Evolutionary conservation across 352 stramenopile genomes (phyloP).

Genomic region (Thalassiosira mediterranea): DNA sequence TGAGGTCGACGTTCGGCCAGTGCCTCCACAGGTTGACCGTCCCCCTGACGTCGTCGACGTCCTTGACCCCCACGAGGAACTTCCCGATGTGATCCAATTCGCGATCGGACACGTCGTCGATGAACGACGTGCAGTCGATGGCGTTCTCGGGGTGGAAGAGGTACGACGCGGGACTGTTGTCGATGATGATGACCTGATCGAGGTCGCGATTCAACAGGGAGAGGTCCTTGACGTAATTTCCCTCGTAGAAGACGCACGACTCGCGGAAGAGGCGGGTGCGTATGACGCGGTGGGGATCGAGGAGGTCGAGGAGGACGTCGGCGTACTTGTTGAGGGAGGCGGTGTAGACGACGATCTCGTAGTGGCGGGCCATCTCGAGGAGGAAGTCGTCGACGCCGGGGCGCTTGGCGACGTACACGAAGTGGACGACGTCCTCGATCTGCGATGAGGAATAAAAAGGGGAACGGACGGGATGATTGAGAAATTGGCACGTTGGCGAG

Average conservation of each 20-base stretch:
- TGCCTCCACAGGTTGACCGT: slow-evolving; percentile 71
- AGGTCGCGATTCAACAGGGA: slow-evolving; percentile 92
- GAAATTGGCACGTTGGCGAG: too few relatives aligned
- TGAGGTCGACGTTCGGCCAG: slow-evolving; percentile 70
- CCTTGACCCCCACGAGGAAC: slow-evolving; percentile 73
- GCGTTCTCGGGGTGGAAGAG: slow-evolving; percentile 96
- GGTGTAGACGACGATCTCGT: slow-evolving; percentile 99
- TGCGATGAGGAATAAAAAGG: slow-evolving; percentile 63
- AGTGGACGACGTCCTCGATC: slow-evolving; percentile 86
- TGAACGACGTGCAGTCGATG: slow-evolving; percentile 86
- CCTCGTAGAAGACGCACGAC: slow-evolving; percentile 94
- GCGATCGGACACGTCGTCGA: slow-evolving; percentile 79
- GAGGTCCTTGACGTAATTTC: slow-evolving; percentile 97
- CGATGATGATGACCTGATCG: slow-evolving; percentile 95
- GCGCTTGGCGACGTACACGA: slow-evolving; percentile 87
- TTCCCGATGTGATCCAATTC: slow-evolving; percentile 81
- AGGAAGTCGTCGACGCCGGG: slow-evolving; percentile 96
- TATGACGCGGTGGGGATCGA: slow-evolving; percentile 91
- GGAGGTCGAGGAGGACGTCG: slow-evolving; percentile 94
- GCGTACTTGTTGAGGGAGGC: slow-evolving; percentile 97
- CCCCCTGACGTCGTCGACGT: slow-evolving; percentile 73
- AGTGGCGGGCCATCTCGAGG: slow-evolving; percentile 92
- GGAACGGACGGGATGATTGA: too few relatives aligned
- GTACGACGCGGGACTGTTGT: slow-evolving; percentile 98
- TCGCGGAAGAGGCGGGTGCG: slow-evolving; percentile 90